These are phyloP conservation scores for Debaryomyces singareniensis DNA, from an alignment of 1,139 yeast species.

Conservation along the genomic window DNA sequence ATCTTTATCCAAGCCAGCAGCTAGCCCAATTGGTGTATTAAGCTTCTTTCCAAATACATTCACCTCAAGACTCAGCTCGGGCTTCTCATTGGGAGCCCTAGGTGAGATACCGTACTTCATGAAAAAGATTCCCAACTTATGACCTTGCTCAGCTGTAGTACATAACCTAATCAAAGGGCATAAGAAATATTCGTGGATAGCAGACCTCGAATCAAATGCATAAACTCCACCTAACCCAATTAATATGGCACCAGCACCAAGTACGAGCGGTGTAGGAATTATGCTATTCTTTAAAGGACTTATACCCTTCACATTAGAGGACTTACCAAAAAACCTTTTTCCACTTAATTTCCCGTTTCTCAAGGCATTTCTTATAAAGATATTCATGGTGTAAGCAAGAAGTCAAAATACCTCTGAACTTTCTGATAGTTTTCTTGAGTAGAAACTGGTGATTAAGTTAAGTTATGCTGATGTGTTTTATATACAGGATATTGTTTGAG, in stretches of 20 bases:
- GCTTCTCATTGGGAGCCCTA: conserved; percentile 43
- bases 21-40: conserved; percentile 80
- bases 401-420: no score
- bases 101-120: conserved; percentile 72
- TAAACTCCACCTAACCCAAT: conserved; percentile 25
- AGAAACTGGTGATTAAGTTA: no score
- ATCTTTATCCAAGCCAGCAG: conserved; percentile 94
- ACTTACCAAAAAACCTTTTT: no score
- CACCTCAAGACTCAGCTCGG: conserved; percentile 46
- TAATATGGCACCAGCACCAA: conserved; percentile 16
- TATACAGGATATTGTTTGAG: no score
- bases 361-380: no score
- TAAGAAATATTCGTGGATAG: conserved; percentile 70
- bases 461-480: no score
- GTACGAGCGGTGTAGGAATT: conserved; percentile 19
- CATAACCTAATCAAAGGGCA: conserved; percentile 70
- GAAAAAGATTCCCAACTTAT: conserved; percentile 61
- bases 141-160: conserved; percentile 83
- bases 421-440: no score
- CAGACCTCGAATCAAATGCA: conserved; percentile 70
- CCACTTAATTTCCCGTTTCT: no score
- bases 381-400: neutral
- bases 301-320: no score
- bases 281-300: conserved; percentile 15
- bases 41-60: conserved; percentile 59